These are phyloP conservation scores for Exophiala alcalophila DNA, from an alignment of 2,329 filamentous ascomycete species.

Conservation along the genomic window DNA sequence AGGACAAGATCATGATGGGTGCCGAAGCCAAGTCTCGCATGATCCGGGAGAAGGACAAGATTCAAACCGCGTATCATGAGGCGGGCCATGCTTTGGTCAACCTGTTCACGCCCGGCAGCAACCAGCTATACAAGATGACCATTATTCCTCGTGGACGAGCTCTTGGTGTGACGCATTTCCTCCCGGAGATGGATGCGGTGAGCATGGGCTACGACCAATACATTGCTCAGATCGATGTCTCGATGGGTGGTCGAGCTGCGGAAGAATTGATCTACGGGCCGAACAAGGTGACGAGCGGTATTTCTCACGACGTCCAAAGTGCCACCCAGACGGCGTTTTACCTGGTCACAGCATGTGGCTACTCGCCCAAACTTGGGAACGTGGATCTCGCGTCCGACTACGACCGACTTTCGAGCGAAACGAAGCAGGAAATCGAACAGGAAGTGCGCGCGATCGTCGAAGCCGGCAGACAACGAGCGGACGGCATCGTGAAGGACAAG, in stretches of 20 bases:
- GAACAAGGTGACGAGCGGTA: constrained; percentile 89
- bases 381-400: constrained; percentile 84
- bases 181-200: constrained; percentile 82
- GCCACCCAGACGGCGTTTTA: constrained; percentile 80
- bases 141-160: constrained; percentile 87
- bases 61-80: constrained; percentile 90
- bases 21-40: constrained; percentile 86
- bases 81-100: constrained; percentile 91
- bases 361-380: constrained; percentile 83
- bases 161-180: constrained; percentile 79
- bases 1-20: constrained; percentile 97
- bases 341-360: constrained; percentile 86
- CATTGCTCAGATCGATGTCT: constrained; percentile 72
- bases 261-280: constrained; percentile 88
- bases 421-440: constrained; percentile 78
- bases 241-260: constrained; percentile 79
- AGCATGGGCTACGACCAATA: constrained; percentile 83
- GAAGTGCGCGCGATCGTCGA: constrained; percentile 85
- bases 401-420: constrained; percentile 76
- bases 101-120: constrained; percentile 72
- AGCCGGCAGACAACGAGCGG: constrained; percentile 73
- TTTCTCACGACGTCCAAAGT: constrained; percentile 73
- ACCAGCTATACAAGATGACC: constrained; percentile 91
- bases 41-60: constrained; percentile 86
- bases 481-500: constrained; percentile 66